Conservation (phyloP, 768 basidiomycete species). For the Amanita phalloides region DNA sequence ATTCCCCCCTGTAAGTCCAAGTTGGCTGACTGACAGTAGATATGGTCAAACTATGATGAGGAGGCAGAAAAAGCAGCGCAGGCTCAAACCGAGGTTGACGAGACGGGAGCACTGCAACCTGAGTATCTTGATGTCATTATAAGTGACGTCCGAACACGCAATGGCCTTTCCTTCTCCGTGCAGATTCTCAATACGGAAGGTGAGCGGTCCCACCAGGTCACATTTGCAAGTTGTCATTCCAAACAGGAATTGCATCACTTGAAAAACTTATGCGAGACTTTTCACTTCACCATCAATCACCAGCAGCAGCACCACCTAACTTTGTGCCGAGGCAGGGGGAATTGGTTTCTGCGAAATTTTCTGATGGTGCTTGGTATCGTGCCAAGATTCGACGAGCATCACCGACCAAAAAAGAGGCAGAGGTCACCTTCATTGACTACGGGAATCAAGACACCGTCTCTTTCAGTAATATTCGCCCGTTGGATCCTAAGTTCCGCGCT, state of each 20-base stretch:
- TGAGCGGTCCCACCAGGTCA: slow-evolving; percentile 17
- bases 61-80: slow-evolving; percentile 50
- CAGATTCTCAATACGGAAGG: slow-evolving; percentile 91
- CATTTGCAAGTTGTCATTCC: not conserved
- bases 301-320: slow-evolving; percentile 44
- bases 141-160: slow-evolving; percentile 69
- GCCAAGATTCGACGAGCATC: slow-evolving; percentile 85
- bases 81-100: slow-evolving; percentile 30
- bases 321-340: slow-evolving; percentile 82
- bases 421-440: slow-evolving; percentile 91
- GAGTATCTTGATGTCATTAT: slow-evolving; percentile 92
- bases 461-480: slow-evolving; percentile 77
- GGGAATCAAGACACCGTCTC: slow-evolving; percentile 88
- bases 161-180: slow-evolving; percentile 81
- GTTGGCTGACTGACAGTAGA: slow-evolving; percentile 29
- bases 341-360: slow-evolving; percentile 90
- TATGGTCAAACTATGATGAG: slow-evolving; percentile 82
- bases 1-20: not conserved
- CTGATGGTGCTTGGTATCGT: slow-evolving; percentile 92
- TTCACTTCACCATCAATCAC: slow-evolving; percentile 70
- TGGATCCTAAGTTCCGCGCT: slow-evolving; percentile 83
- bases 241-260: slow-evolving; percentile 75
- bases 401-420: slow-evolving; percentile 84
- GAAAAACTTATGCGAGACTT: slow-evolving; percentile 95
- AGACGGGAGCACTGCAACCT: slow-evolving; percentile 49